Conservation (phyloP, 305 asterid species). For the Fraxinus albicans region DNA sequence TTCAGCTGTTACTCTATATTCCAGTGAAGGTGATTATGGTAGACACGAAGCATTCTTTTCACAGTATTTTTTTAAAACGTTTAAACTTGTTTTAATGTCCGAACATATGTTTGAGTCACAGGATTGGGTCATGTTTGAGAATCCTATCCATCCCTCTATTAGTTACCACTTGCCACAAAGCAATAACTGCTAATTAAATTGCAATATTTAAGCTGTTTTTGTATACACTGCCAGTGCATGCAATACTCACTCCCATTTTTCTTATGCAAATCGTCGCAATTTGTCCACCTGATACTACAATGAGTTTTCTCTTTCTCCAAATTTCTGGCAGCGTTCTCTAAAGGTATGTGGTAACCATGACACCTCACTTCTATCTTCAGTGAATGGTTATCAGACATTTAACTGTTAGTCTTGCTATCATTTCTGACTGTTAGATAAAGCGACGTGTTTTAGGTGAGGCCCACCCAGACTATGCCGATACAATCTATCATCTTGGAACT, state of each 20-base stretch:
- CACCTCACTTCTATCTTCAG: conserved; percentile 26
- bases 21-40: background rate
- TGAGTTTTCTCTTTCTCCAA: conserved; percentile 30
- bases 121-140: conserved; percentile 1
- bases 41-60: background rate
- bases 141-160: background rate
- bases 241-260: conserved; percentile 1
- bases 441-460: conserved; percentile 81
- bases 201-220: background rate
- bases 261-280: conserved; percentile 12
- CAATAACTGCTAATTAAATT: conserved; percentile 1
- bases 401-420: conserved; percentile 25
- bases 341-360: conserved; percentile 59
- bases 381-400: conserved; percentile 25
- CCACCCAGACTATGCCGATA: conserved; percentile 86
- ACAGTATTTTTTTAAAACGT: background rate
- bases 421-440: conserved; percentile 60
- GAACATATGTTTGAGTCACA: background rate
- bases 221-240: background rate
- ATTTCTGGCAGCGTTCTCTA: conserved; percentile 72
- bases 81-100: background rate
- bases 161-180: conserved; percentile 9
- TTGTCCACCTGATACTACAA: conserved; percentile 34
- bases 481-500: conserved; percentile 87
- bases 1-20: background rate